These are phyloP conservation scores for Fraxinus quadrangulata DNA, from an alignment of 257 asterid species.

Conservation along the genomic window DNA sequence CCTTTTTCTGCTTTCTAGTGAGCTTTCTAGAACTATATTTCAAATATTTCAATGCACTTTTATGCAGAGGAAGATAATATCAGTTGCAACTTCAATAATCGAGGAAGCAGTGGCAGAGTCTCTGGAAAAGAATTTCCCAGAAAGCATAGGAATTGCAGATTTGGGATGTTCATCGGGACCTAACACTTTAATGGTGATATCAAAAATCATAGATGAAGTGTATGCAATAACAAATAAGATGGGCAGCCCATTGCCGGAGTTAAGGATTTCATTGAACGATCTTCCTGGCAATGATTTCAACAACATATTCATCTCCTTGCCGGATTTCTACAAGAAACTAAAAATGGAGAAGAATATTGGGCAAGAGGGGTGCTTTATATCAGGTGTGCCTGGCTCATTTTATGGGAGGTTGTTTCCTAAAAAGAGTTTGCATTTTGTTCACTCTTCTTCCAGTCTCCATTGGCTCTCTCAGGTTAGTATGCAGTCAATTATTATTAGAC, in stretches of 20 bases:
- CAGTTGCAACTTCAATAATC: conserved; percentile 29
- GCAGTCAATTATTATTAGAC: too few relatives aligned
- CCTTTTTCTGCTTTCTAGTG: too few relatives aligned
- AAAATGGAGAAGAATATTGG: conserved; percentile 31
- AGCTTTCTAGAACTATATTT: not conserved
- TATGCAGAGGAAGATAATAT: conserved; percentile 60
- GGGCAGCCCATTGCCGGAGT: conserved; percentile 45
- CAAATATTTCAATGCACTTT: not conserved
- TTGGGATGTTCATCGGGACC: conserved; percentile 79
- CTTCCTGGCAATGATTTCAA: conserved; percentile 79
- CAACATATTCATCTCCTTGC: conserved; percentile 45
- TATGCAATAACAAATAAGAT: not conserved
- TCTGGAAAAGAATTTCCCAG: conserved; percentile 26
- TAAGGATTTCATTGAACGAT: conserved; percentile 60
- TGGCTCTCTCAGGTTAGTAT: conserved; percentile 71
- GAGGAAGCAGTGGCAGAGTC: conserved; percentile 44
- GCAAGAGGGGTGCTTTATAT: conserved; percentile 41
- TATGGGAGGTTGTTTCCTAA: conserved; percentile 62
- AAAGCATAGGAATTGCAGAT: conserved; percentile 65
- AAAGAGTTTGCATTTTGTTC: conserved; percentile 53
- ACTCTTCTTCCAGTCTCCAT: conserved; percentile 75
- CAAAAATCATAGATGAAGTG: conserved; percentile 36
- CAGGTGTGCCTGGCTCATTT: conserved; percentile 58
- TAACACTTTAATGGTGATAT: conserved; percentile 43
- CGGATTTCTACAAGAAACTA: conserved; percentile 41